Evolutionary conservation across 1,284 basidiomycete genomes (phyloP), one percentile per base, ranked within the genome.

Genomic region (Salmacisia buchloeana): DNA sequence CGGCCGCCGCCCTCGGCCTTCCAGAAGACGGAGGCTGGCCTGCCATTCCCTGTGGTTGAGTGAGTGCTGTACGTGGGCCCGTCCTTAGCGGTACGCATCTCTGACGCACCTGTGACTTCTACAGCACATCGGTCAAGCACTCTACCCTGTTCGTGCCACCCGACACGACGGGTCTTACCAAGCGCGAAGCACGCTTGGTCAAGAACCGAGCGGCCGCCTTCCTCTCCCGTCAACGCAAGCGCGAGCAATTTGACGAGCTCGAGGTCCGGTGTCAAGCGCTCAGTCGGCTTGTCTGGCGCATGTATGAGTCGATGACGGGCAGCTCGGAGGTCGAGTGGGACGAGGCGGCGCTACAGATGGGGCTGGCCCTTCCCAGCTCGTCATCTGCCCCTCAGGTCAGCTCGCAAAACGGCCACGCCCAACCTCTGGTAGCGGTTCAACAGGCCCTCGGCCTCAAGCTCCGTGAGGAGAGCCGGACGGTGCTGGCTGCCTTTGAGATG

Each of bases 121-220:
- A 31, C 46, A 54, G 49, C 63, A 79, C 77, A 10, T 76, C 75
- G 7, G 77, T 73, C 45, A 75, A 73, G 64, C 77, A 77, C 65
- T 79, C 77, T 41, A 74, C 71, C 58, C 73, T 76, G 38, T 93
- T 92, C 76, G 80, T 93, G 7, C 89, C 89, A 25, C 91, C 91
- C 43, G 91, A 93, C 80, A 90, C 92, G 64, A 86, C 87, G 58
- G 91, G 91, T 58, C 85, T 93, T 64, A 88, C 85, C 83, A 93
- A 93, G 81, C 88, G 90, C 63, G 91, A 93, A 81, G 91, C 91
- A 59, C 86, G 91, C 61, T 85, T 93, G 15, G 89, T 93, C 65
- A 93, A 93, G 84, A 93, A 93, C 82, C 86, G 91, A 62, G 91
- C 91, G 13, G 91, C 91, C 9, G 91, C 91, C 61, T 93, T 93